These are phyloP conservation scores for Herpetomonas samuelpessoai DNA, from an alignment of 208 protist species.

Conservation along the genomic window DNA sequence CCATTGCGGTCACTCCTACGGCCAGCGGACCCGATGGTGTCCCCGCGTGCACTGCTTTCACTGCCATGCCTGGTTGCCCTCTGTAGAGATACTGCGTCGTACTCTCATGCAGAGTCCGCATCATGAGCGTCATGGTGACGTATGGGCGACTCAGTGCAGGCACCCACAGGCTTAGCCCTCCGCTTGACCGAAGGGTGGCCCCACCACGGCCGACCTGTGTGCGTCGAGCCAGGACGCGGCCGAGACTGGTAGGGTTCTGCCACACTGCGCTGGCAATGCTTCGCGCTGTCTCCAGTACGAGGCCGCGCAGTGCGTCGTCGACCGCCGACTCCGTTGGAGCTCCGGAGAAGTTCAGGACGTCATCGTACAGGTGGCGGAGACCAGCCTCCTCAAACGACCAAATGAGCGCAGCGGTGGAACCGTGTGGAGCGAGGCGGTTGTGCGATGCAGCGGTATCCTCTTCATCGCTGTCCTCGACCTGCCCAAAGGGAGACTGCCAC, in stretches of 20 bases:
- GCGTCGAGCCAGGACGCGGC: background rate
- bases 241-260: background rate
- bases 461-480: background rate
- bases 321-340: background rate
- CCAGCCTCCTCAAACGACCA: background rate
- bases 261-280: background rate
- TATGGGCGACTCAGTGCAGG: background rate
- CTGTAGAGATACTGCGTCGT: background rate
- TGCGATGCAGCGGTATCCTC: too few species aligned
- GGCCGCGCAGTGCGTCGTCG: background rate
- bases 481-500: background rate
- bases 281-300: background rate
- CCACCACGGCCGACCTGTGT: too few species aligned
- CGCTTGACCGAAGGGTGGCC: background rate
- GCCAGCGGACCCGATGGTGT: background rate
- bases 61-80: too few species aligned
- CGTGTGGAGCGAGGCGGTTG: background rate
- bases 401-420: background rate
- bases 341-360: too few species aligned
- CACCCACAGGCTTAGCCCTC: background rate
- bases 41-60: too few species aligned
- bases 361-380: background rate
- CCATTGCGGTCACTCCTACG: background rate
- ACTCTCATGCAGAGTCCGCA: background rate
- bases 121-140: background rate